Evolutionary conservation across 805 yeast species (phyloP), one percentile per base, ranked within the genome.

Genomic region (Pichia cabralensis): DNA sequence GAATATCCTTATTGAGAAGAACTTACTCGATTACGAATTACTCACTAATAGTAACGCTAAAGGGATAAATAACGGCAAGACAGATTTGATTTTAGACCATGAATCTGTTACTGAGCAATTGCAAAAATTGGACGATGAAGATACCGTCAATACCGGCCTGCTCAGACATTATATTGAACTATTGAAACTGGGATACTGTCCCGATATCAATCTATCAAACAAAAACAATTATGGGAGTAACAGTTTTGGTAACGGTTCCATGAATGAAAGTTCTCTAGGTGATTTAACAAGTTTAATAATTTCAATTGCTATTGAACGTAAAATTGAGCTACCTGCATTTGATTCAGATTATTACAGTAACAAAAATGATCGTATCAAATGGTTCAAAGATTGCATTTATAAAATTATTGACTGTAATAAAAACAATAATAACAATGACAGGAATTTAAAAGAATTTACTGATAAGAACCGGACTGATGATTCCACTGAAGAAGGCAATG

Each of bases 201-300:
- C 20, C 25, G 26, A 20, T 19, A 36, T 20, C 2, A 12, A 24
- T 8, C 6, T 8, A 8, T 13, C 26, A 6, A 13, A 6, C 2
- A 24, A 13, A n/a, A n/a, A n/a, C n/a, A n/a, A n/a, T n/a, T n/a
- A n/a, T 24, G 16, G 5, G n/a, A 22, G 5, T n/a, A 24, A 26
- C 30, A 40, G 38, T 44, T 15, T 43, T 62, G 5, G 52, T 69
- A 41, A 24, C 8, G 16, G 7, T 7, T 13, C 7, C 8, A 20
- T 7, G n/a, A 24, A 24, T 24, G 26, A 13, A 24, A 24, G 26
- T 13, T n/a, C 14, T 3, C 9, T 24, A 8, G 76, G 71, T 32
- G 59, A 60, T 14, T 44, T 72, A 18, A 62, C 69, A 19, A 53
- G 72, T 1, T 67, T 68, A 30, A 56, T 71, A 10, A 68, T 67